Base-by-base conservation (phyloP, 768 basidiomycete species). In the Pulveroboletus sp. region DNA sequence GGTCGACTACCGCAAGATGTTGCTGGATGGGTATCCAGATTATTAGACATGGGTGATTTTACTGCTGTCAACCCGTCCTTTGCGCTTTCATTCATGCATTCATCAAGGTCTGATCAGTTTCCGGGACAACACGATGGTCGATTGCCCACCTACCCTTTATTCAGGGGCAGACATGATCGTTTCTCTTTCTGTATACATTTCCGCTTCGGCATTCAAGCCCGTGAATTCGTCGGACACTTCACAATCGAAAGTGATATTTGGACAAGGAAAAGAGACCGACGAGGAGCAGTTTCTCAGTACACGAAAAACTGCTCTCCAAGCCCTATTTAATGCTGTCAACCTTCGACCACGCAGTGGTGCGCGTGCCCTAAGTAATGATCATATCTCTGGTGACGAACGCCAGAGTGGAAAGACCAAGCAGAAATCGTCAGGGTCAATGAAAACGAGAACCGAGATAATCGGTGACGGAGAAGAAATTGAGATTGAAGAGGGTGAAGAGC, bases 401-500 rank as follows among this genome's bases (percentile, higher is more conserved):
- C 47, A 72, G 72, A 38, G 73, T 25, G 76, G 74, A 50, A 71
- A 71, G 25, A 61, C 76, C 31, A 39, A 48, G 52, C 72, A 60
- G 59, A 74, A 58, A 47, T 67, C 59, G 8, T 61, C 72, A 40
- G 55, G 55, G 24, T 49, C 58, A 55, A 76, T 68, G 78, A 72
- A 59, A 66, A 72, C 58, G 9, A 74, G 68, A 47, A 85, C 73
- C 8, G 87, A 90, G 62, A 75, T 87, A n/a, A 80, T 87, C 1
- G 87, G 86, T 3, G 85, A 90, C 52, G 85, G 81, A 4, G 90
- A 90, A 64, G 89, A 87, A 56, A 82, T 87, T 6, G 90, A 90
- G 57, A 85, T 87, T 12, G 92, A 92, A 49, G 85, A 92, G 47
- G 82, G 77, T 2, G 90, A 93, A 62, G 87, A 90, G 50, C 70